Conservation (phyloP, 768 basidiomycete species). For the Rhodotorula sphaerocarpa region DNA sequence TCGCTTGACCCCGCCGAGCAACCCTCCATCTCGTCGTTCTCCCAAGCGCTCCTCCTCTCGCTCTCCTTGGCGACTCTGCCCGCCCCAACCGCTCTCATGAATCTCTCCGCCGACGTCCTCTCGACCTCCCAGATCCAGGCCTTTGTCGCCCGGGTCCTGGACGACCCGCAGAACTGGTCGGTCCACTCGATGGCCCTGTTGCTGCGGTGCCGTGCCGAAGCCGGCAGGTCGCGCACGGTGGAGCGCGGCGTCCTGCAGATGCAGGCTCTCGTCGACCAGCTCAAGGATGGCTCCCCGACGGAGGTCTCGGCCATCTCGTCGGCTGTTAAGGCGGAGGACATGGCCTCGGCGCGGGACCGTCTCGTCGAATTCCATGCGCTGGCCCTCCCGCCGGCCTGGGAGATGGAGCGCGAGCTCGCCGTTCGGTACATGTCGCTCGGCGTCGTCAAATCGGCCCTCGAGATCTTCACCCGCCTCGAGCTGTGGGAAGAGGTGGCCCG, state of each 20-base stretch:
- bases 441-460: slow-evolving; percentile 78
- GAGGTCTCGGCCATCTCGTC: slow-evolving; percentile 33
- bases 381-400: slow-evolving; percentile 82
- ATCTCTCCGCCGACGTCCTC: slow-evolving; percentile 81
- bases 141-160: slow-evolving; percentile 79
- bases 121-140: slow-evolving; percentile 87
- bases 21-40: slow-evolving; percentile 79
- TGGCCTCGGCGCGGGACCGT: slow-evolving; percentile 65
- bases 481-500: slow-evolving; percentile 97
- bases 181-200: slow-evolving; percentile 93
- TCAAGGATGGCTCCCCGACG: slow-evolving; percentile 39
- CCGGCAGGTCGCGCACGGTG: slow-evolving; percentile 77
- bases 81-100: slow-evolving; percentile 55
- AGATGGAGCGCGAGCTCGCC: slow-evolving; percentile 84
- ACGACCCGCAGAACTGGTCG: slow-evolving; percentile 88
- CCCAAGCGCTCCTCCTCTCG: slow-evolving; percentile 84
- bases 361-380: slow-evolving; percentile 71
- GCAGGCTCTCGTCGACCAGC: slow-evolving; percentile 91
- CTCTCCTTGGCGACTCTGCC: slow-evolving; percentile 58
- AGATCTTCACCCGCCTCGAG: slow-evolving; percentile 86
- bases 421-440: slow-evolving; percentile 72
- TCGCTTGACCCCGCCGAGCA: slow-evolving; percentile 68
- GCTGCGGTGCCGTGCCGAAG: slow-evolving; percentile 82
- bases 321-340: slow-evolving; percentile 42
- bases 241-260: slow-evolving; percentile 88